Evolutionary conservation across 352 stramenopile species (phyloP).

Genomic region (Phytophthora ohioensis): DNA sequence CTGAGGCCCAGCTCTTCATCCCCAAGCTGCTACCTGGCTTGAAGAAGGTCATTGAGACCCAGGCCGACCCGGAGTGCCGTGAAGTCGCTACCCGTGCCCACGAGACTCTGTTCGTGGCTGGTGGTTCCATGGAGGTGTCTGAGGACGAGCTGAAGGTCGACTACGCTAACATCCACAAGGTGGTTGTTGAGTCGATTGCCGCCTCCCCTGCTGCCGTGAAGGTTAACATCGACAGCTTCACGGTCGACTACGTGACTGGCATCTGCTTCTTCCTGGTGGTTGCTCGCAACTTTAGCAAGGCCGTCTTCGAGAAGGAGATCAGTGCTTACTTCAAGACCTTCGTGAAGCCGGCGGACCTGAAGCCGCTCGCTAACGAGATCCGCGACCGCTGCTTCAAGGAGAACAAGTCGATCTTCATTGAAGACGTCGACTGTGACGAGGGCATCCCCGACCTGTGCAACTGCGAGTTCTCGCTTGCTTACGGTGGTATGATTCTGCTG

Average conservation of each 20-base stretch:
- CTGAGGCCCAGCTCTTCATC: slow-evolving; percentile 98
- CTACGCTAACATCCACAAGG: slow-evolving; percentile 84
- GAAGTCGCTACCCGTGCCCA: slow-evolving; percentile 95
- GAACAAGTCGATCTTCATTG: slow-evolving; percentile 92
- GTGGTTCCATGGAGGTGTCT: slow-evolving; percentile 93
- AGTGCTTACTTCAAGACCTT: slow-evolving; percentile 90
- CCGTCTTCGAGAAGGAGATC: slow-evolving; percentile 95
- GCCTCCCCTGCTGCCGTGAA: slow-evolving; percentile 84
- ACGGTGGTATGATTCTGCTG: slow-evolving; percentile 93
- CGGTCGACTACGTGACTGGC: slow-evolving; percentile 90
- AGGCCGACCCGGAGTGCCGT: slow-evolving; percentile 97
- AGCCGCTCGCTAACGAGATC: slow-evolving; percentile 75
- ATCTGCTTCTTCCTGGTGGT: slow-evolving; percentile 90
- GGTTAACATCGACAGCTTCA: slow-evolving; percentile 90
- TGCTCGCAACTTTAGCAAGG: slow-evolving; percentile 94
- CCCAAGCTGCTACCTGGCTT: slow-evolving; percentile 97
- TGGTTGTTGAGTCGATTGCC: slow-evolving; percentile 83
- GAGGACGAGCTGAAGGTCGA: slow-evolving; percentile 94
- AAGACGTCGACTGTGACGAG: slow-evolving; percentile 97
- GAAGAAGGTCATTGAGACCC: slow-evolving; percentile 96
- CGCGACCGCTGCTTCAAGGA: slow-evolving; percentile 91
- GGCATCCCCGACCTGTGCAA: slow-evolving; percentile 98
- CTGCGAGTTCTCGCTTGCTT: slow-evolving; percentile 98
- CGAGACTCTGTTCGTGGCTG: slow-evolving; percentile 93
- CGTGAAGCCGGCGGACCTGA: slow-evolving; percentile 67